Conservation (phyloP, 306 rosid species). For the Cicer yamashitae region DNA sequence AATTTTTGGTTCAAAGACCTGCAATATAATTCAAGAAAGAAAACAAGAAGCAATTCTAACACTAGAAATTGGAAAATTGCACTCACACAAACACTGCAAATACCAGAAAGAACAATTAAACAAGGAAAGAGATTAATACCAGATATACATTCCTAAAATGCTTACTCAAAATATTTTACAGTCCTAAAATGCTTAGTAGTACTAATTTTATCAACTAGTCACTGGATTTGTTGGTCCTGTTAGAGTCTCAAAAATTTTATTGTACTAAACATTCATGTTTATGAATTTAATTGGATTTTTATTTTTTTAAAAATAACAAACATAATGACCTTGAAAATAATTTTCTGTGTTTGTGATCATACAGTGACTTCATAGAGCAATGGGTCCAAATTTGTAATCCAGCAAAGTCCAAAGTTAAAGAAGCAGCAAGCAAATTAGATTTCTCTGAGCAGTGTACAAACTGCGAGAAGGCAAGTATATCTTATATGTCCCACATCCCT, state of each 20-base stretch:
- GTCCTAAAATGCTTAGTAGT: neutral
- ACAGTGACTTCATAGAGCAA: conserved; percentile 87
- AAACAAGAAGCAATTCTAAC: too few relatives aligned
- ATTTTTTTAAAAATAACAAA: neutral
- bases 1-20: neutral
- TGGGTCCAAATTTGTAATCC: conserved; percentile 85
- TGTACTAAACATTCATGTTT: neutral
- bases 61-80: too few relatives aligned
- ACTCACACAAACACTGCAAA: too few relatives aligned
- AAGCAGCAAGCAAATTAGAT: conserved; percentile 41
- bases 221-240: neutral
- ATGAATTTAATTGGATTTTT: neutral
- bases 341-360: neutral
- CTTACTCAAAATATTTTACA: too few relatives aligned
- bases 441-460: conserved; percentile 74
- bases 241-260: neutral
- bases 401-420: conserved; percentile 68
- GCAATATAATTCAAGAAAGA: too few relatives aligned
- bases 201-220: neutral
- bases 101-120: too few relatives aligned
- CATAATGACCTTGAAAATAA: neutral
- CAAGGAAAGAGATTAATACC: too few relatives aligned
- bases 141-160: neutral
- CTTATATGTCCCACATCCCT: neutral
- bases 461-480: conserved; percentile 75